Base-by-base conservation (phyloP, 495 filamentous ascomycete species). In the Saxophila tyrrhenica region DNA sequence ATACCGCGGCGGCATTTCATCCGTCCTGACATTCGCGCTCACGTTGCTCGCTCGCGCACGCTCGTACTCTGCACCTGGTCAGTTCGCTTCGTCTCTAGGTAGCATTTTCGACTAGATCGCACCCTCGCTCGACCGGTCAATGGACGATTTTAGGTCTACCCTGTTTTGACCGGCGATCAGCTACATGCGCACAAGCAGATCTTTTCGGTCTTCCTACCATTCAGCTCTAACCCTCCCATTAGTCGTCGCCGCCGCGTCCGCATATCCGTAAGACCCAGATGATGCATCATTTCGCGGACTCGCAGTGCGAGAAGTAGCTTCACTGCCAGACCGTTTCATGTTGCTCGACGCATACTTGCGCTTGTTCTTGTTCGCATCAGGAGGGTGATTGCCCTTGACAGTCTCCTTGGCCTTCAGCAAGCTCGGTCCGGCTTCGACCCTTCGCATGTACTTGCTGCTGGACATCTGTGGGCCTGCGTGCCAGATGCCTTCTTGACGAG, bases 401-500 rank as follows among this genome's bases (percentile, higher is more conserved):
- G 56, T 51, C 46, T 59, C 46, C 41, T 55, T 55, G 23, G 54
- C 46, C 25, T 55, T 55, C 50, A 45, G 15, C 7, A 15, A 10
- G 25, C 51, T 43, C 5, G 46, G 19, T 0, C 17, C 22, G 13
- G 48, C 48, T 45, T 55, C 46, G 1, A 24, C 57, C 20, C 42
- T 8, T 11, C 52, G 46, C 57, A 52, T 47, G 39, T 60, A 51
- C 35, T 46, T 25, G 21, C 47, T 51, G 21, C 50, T 56, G 1
- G 53, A 19, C 17, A 60, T 19, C 32, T 50, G 48, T 25, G 58
- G 58, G 23, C 58, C 58, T 1, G 58, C 58, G 39, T 60, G 58
- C 58, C 58, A 60, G 9, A 60, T 60, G 13, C 58, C 58, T 32
- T 60, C 58, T 39, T 60, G 58, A 10, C 58, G 24, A 15, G 58